Evolutionary conservation across 345 rosid species (phyloP), one percentile per base, ranked within the genome.

Genomic region (Gossypium arboreum): DNA sequence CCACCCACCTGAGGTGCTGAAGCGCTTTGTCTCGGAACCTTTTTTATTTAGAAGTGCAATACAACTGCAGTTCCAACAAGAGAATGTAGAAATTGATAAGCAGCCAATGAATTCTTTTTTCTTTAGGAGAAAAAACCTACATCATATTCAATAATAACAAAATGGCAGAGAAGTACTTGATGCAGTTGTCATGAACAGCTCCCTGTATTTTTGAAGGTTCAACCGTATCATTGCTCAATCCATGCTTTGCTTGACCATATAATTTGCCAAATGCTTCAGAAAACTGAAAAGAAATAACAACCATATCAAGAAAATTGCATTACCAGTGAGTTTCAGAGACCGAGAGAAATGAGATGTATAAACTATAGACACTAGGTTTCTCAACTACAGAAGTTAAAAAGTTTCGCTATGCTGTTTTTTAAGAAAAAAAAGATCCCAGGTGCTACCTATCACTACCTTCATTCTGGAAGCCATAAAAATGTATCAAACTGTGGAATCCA

Each of bases 251-350:
- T 75, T 90, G 99, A 76, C 97, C 91, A 57, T 95, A 95, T 44
- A 95, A 84, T 80, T 95, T 95, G 73, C 97, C 94, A 85, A 95
- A 91, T 74, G 99, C 98, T 84, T 87, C 99, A 17, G 97, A 90
- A 69, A 95, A 87, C 99, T 93, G 84, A 71, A 69, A 79, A 71
- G 29, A 12, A 54, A 48, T 15, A 3, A 64, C 34, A 24, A 62
- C 3, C 15, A 17, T 24, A 13, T 24, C 13, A 68, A 13, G 17
- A 45, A 15, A 43, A 48, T 18, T 18, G 8, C 12, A 47, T 47
- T 68, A 24, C 20, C 22, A 48, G 41, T 48, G 12, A 48, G 57
- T 27, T 70, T 52, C 24, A 70, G 16, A 51, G 41, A 66, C 71
- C 12, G 2, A 44, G n/a, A 18, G 17, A 29, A 51, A 70, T 29